Percentiles rank a stretch among this genome's conserved stretches.
These are phyloP conservation scores for Dipodascopsis uninucleata DNA, from an alignment of 805 yeast species.

Conservation along the genomic window DNA sequence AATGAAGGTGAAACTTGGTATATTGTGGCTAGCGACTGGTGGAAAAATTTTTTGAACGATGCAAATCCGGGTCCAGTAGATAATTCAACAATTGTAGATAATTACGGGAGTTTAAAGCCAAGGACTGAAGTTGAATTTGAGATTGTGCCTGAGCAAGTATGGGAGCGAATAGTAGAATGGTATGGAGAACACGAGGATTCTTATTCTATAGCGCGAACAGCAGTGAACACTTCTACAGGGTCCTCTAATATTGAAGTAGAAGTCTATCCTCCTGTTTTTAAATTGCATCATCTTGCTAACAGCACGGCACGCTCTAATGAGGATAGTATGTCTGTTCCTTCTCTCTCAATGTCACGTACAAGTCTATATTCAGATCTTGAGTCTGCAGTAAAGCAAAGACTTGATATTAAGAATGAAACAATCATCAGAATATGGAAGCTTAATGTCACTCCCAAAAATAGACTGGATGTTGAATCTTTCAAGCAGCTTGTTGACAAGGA, in stretches of 20 bases:
- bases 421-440: slow-evolving; percentile 19
- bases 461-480: slow-evolving; percentile 9
- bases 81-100: slow-evolving; percentile 17
- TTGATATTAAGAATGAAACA: slow-evolving; percentile 11
- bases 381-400: slow-evolving; percentile 8
- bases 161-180: slow-evolving; percentile 21
- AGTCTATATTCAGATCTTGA: slow-evolving; percentile 8
- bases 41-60: slow-evolving; percentile 7
- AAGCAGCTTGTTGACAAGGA: slow-evolving; percentile 9
- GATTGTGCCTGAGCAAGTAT: slow-evolving; percentile 21
- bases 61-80: slow-evolving; percentile 22
- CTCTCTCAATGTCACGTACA: slow-evolving; percentile 17
- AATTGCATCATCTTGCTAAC: slow-evolving; percentile 7
- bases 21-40: slow-evolving; percentile 21
- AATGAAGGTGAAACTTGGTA: slow-evolving; percentile 26
- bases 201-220: slow-evolving; percentile 4
- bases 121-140: slow-evolving; percentile 13
- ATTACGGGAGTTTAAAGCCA: slow-evolving; percentile 1
- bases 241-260: slow-evolving; percentile 13
- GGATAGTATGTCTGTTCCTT: neutral
- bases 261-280: slow-evolving; percentile 12
- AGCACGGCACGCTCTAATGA: neutral
- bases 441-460: slow-evolving; percentile 1
- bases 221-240: slow-evolving; percentile 11
- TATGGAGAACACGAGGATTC: slow-evolving; percentile 11